phyloP scores from a whole-genome alignment of 2,329 filamentous ascomycete species.

The Beauveria australis region DNA sequence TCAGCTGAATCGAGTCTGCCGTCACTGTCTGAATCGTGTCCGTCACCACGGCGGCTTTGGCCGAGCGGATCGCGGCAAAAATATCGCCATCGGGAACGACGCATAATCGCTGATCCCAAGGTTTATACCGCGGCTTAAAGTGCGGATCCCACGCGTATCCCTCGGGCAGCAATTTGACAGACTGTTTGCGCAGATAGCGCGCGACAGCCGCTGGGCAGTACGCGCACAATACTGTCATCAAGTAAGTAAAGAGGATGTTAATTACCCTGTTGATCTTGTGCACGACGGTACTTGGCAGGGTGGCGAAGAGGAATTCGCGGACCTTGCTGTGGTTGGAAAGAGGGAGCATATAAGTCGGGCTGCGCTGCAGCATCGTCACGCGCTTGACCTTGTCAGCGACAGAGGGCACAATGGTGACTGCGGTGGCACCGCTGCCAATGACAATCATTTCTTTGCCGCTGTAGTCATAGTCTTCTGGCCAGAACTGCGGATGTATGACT shows the following conservation, averaged over 20 bases:
- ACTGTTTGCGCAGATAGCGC: conserved; percentile 28
- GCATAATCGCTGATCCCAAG: conserved; percentile 70
- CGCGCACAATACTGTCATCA: conserved; percentile 34
- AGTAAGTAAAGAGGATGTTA: conserved; percentile 15
- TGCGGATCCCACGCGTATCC: conserved; percentile 49
- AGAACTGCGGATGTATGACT: conserved; percentile 65
- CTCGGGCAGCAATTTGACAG: conserved; percentile 44
- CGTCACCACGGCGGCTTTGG: conserved; percentile 36
- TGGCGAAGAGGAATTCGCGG: conserved; percentile 28
- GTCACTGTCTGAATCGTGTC: conserved; percentile 45
- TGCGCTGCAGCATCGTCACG: conserved; percentile 75
- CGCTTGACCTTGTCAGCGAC: conserved; percentile 55
- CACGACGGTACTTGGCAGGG: conserved; percentile 38
- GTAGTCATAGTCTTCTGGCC: conserved; percentile 62
- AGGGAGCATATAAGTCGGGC: conserved; percentile 62
- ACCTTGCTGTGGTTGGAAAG: conserved; percentile 33
- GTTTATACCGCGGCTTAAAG: conserved; percentile 57
- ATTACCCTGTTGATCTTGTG: conserved; percentile 36
- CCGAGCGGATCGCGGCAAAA: conserved; percentile 36
- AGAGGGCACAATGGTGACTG: conserved; percentile 66
- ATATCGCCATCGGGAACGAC: conserved; percentile 52
- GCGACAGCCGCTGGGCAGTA: conserved; percentile 18
- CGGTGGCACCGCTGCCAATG: conserved; percentile 74
- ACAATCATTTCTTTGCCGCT: conserved; percentile 59
- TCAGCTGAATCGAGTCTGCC: conserved; percentile 36